These are phyloP conservation scores for Crucihimalaya himalaica DNA, from an alignment of 345 rosid species.

Conservation along the genomic window DNA sequence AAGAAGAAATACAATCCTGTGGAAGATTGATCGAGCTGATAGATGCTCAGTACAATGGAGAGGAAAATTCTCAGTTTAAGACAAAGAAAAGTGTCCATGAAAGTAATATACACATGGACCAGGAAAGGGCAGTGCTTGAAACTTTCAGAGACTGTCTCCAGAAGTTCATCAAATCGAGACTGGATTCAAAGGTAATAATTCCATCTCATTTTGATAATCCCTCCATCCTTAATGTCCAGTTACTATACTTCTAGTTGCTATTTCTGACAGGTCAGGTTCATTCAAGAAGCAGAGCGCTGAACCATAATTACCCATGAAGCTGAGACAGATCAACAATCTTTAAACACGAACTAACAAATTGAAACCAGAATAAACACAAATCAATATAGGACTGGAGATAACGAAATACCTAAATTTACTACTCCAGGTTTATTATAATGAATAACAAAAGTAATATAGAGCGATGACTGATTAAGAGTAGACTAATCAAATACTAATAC, in stretches of 20 bases:
- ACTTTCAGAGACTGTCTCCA: constrained; percentile 45
- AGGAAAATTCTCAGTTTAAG: constrained; percentile 3
- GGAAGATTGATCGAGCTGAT: constrained; percentile 34
- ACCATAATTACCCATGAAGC: background rate
- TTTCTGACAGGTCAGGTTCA: constrained; percentile 13
- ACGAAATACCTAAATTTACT: background rate
- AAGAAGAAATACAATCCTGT: constrained; percentile 16
- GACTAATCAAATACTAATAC: constrained; percentile 17
- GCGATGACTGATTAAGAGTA: background rate
- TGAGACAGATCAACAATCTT: background rate
- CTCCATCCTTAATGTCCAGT: background rate
- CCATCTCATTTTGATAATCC: background rate
- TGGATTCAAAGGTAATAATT: constrained; percentile 39
- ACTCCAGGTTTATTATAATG: background rate
- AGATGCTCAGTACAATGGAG: constrained; percentile 36
- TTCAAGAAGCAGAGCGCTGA: background rate
- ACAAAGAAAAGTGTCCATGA: background rate
- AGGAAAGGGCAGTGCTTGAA: constrained; percentile 49
- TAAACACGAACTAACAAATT: background rate
- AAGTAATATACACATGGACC: constrained; percentile 30
- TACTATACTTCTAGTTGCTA: background rate
- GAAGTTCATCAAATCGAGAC: constrained; percentile 30
- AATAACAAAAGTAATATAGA: background rate
- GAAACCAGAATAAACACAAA: background rate
- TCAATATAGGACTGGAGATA: background rate